Conservation (phyloP, 1,284 basidiomycete genomes). For the Porogramme epimiltina region DNA sequence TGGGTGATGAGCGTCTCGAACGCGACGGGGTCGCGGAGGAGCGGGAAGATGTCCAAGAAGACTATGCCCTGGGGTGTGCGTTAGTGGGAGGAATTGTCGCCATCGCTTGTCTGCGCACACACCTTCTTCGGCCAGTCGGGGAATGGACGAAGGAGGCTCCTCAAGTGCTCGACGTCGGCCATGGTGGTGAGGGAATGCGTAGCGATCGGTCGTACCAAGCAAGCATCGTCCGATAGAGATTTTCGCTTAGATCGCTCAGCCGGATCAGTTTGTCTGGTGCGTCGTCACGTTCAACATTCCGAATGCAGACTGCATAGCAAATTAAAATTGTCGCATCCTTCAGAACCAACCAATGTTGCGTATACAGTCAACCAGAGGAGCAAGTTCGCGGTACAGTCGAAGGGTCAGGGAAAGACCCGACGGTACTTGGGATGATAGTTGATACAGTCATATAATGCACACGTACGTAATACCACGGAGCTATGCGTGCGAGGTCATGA, state of each 20-base stretch:
- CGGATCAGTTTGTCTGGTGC: no score
- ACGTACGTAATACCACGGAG: no score
- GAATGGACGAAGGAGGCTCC: slow-evolving; percentile 66
- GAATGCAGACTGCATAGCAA: no score
- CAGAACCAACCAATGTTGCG: no score
- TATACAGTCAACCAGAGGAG: no score
- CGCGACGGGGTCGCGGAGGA: slow-evolving; percentile 80
- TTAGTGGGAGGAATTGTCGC: not conserved
- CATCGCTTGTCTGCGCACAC: slow-evolving; percentile 9
- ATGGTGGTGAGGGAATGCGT: slow-evolving; percentile 38
- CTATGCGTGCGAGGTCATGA: slow-evolving; percentile 27
- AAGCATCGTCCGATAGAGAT: not conserved
- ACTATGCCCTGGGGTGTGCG: slow-evolving; percentile 60
- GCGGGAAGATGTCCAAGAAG: slow-evolving; percentile 91
- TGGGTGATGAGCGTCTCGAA: slow-evolving; percentile 94
- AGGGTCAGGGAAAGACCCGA: no score
- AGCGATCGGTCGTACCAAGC: not conserved
- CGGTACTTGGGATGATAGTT: no score
- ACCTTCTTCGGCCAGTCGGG: slow-evolving; percentile 91
- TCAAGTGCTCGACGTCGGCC: slow-evolving; percentile 80
- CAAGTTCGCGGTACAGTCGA: no score
- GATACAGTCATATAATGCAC: no score
- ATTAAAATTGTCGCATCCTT: no score
- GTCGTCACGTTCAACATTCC: no score
- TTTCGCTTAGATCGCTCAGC: slow-evolving; percentile 11